Conservation (phyloP, 768 basidiomycete species). For the Lenzites betulinus region DNA sequence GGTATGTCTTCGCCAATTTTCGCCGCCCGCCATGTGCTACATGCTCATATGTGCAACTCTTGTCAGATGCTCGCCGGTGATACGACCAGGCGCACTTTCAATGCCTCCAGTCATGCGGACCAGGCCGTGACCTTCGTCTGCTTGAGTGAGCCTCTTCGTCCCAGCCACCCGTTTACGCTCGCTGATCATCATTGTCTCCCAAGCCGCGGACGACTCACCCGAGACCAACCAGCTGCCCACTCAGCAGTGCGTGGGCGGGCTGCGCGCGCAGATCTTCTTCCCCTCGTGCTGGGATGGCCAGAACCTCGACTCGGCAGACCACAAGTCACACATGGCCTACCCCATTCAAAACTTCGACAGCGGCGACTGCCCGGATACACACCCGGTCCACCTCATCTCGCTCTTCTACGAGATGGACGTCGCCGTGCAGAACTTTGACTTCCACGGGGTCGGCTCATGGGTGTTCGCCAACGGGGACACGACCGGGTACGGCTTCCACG, state of each 20-base stretch:
- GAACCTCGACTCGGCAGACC: conserved; percentile 40
- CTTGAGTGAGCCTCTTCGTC: conserved; percentile 11
- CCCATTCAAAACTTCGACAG: conserved; percentile 28
- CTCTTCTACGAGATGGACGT: conserved; percentile 31
- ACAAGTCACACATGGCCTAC: conserved; percentile 43
- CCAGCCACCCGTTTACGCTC: not conserved
- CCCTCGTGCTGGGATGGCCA: conserved; percentile 42
- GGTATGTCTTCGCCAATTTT: not conserved
- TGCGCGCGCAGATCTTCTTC: conserved; percentile 36
- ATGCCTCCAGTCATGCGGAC: conserved; percentile 29
- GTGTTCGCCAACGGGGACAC: conserved; percentile 29
- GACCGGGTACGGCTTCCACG: conserved; percentile 28
- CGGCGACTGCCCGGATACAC: conserved; percentile 26
- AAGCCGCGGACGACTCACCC: conserved; percentile 23
- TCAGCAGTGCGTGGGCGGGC: conserved; percentile 29
- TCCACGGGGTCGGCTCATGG: conserved; percentile 25
- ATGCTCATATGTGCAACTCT: not conserved
- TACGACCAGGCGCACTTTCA: conserved; percentile 33
- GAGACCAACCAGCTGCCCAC: conserved; percentile 20
- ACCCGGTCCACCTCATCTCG: conserved; percentile 29
- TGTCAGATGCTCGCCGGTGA: conserved; percentile 33
- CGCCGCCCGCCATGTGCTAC: not conserved
- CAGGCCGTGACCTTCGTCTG: conserved; percentile 39
- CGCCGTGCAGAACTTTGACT: conserved; percentile 14
- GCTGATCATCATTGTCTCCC: conserved; percentile 11